Evolutionary conservation across 2,329 filamentous ascomycete genomes (phyloP), one percentile per base, ranked within the genome.

Genomic region (Aureobasidium sp.): DNA sequence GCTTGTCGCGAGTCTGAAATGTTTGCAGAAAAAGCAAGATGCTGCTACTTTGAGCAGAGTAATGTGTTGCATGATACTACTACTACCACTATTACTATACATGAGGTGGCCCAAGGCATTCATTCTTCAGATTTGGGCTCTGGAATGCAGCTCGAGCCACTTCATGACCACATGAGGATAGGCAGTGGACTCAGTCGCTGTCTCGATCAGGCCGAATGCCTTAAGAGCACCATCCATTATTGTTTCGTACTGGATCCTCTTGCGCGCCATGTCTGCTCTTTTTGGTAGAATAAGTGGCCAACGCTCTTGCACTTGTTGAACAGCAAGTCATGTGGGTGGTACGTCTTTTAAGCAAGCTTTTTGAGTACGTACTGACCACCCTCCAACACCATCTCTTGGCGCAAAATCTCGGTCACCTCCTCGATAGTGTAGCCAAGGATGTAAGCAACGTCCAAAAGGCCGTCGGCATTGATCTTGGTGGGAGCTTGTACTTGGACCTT

Each of bases 401-500:
- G 42, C 60, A 66, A 45, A 33, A 66, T 57, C 47, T 65, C 60
- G 6, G 68, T 63, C 31, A 72, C 66, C 57, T 73, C 69, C 33
- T 67, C 63, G 48, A 66, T 64, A 12, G 64, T 65, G 56, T 67
- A 70, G 1, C 90, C 90, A 69, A 93, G 85, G 22, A 94, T 73
- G 70, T 89, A 87, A 56, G 92, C 75, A 65, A 94, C 74, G 71
- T 93, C 89, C 68, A 87, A 72, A 71, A 94, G 74, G 65, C 81
- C 89, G 64, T 84, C 80, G 24, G 85, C 82, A 70, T 94, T 94
- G 64, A 94, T 73, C 45, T 88, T 80, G 15, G 86, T 85, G 31
- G 85, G 84, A 2, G 90, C 90, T 72, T 89, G 84, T 78, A 87
- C 83, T 76, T 94, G 90, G 61, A 94, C 90, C 63, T 85, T 81